Base-by-base conservation (phyloP, 371 early-diverging fungal species). In the Mortierella sp. region DNA sequence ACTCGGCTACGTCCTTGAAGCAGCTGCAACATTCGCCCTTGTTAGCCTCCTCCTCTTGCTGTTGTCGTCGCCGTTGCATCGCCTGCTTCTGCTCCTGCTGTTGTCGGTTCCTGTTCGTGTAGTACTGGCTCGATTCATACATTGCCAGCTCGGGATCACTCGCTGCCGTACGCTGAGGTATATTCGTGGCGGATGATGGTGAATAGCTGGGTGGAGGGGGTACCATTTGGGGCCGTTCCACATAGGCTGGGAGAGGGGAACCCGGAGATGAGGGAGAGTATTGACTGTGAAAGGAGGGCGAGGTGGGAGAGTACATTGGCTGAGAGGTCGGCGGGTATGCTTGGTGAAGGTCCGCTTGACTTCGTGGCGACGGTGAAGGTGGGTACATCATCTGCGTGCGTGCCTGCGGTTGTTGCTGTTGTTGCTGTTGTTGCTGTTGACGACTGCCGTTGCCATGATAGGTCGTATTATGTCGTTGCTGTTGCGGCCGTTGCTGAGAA, bases 121-220 rank as follows among this genome's bases (percentile, higher is more conserved):
- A 81, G 51, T 79, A 81, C 13, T 74, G 75, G n/a, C 75, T 75
- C n/a, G 37, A 48, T 61, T 85, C 79, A 34, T 81, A 81, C 77
- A 81, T 14, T 5, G 76, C 86, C 54, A 79, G 26, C 46, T 81
- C 81, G 1, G 86, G 79, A 46, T 81, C 81, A 26, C 75, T 75
- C 0, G 78, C 31, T 26, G 78, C 48, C 11, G 61, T 31, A 59
- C 19, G 74, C 55, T 26, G 73, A 31, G 26, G 77, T 74, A 51
- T 40, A 50, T 46, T 53, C 61, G 64, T 28, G 21, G 67, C 26
- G 28, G 72, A 73, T 14, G 73, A 54, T 37, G 75, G 78, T 2
- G 76, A 78, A 37, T 78, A 79, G 31, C 83, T 79, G n/a, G 76
- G 83, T 31, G 78, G 81, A 21, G 81, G 86, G 8, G 86, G 86